Percentiles rank a stretch among this genome's conserved stretches.
Conservation (phyloP, 2,329 filamentous ascomycete genomes). For the Huntiella omanensis region DNA sequence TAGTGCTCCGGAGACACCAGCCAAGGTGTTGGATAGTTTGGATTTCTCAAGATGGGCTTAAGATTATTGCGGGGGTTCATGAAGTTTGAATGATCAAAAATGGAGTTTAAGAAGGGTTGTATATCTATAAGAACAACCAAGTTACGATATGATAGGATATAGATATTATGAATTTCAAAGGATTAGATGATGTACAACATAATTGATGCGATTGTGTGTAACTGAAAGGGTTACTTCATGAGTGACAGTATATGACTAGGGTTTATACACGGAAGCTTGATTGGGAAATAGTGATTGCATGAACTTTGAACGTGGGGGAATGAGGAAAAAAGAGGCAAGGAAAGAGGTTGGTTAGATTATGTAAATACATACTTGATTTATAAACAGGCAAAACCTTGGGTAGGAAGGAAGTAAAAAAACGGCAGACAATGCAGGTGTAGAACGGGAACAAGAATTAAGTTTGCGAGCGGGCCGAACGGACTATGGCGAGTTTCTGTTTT, state of each 20-base stretch:
- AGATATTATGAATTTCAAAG: not conserved
- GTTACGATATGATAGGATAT: not conserved
- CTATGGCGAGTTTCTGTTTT: not conserved
- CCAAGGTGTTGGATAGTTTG: constrained; percentile 25
- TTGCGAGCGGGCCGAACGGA: too few species aligned
- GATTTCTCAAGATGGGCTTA: constrained; percentile 33
- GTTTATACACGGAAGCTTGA: too few species aligned
- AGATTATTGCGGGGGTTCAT: not conserved
- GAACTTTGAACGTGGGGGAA: not conserved
- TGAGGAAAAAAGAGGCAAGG: not conserved
- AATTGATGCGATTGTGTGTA: not conserved
- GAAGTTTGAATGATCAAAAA: not conserved
- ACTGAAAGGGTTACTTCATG: too few species aligned
- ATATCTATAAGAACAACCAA: not conserved
- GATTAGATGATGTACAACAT: not conserved
- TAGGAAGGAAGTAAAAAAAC: not conserved
- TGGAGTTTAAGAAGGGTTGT: not conserved
- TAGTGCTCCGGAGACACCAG: constrained; percentile 19
- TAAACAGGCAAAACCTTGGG: not conserved
- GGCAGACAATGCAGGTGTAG: not conserved
- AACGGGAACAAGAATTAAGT: too few species aligned
- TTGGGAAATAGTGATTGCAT: too few species aligned
- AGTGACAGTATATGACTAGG: too few species aligned
- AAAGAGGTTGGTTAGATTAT: not conserved
- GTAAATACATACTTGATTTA: not conserved